Evolutionary conservation across 257 asterid species (phyloP), one percentile per base, ranked within the genome.

Genomic region (Solanum sejunctum): DNA sequence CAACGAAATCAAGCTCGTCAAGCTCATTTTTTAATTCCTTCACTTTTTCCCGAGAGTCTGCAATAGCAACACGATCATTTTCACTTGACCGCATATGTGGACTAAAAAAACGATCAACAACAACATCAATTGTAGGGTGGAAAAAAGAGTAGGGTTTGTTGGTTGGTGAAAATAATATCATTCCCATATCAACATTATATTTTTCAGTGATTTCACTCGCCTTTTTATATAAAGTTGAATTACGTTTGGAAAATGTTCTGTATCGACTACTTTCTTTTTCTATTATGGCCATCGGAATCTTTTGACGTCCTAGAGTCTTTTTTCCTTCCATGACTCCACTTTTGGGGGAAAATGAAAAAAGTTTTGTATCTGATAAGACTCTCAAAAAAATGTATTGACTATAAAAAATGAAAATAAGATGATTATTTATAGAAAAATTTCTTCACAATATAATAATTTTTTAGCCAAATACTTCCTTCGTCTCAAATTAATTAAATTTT

Each of bases 61-160:
- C 78, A 39, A 5, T 7, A 69, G 8, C 52, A 17, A 36, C 6
- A 8, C 16, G 7, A 6, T 4, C 10, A 39, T 8, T 39, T 39
- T 36, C 78, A 36, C 23, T 69, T 36, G 52, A 4, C 8, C 9
- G 52, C 12, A 2, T 39, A 39, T 36, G 2, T 36, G 78, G 78
- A 69, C 9, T 39, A 20, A 81, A 58, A 47, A 72, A 67, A 2
- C 81, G 43, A 20, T 23, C 7, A 13, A 81, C 0, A 7, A 90
- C 70, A 5, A 83, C 54, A 8, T 87, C 90, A 85, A 81, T 60
- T 2, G 88, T 87, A 3, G 93, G 91, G n/a, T 87, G 86, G 43
- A 90, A 90, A 85, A 89, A 89, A 41, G 91, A 87, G 84, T 64
- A 89, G 47, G 86, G 88, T 85, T 89, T 90, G 12, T 89, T 87